Conservation (phyloP, 164 flowering plant genomes). For the Berberis thunbergii region DNA sequence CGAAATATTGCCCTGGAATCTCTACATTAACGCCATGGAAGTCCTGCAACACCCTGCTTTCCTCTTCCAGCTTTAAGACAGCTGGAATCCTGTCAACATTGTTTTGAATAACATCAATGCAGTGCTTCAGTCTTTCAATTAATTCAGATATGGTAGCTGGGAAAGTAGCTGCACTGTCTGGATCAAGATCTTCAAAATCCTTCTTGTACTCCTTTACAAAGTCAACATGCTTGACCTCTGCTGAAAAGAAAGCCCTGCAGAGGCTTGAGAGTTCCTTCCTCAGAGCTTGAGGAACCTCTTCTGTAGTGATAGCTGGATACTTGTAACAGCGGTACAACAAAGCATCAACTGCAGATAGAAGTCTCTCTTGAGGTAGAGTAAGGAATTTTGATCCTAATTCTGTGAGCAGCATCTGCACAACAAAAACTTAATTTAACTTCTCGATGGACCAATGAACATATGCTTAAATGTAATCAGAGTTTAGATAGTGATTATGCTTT, state of each 20-base stretch:
- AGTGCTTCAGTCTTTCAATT: conserved; percentile 86
- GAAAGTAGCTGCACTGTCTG: conserved; percentile 79
- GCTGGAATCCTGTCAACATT: conserved; percentile 98
- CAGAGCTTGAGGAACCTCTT: conserved; percentile 94
- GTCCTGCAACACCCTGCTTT: conserved; percentile 91
- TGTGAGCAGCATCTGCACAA: conserved; percentile 70
- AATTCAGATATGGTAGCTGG: conserved; percentile 87
- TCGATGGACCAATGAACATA: too few species aligned
- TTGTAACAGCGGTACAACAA: conserved; percentile 94
- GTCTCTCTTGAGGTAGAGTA: conserved; percentile 95
- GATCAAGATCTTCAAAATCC: conserved; percentile 98
- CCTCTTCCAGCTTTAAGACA: conserved; percentile 91
- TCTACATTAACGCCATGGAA: conserved; percentile 98
- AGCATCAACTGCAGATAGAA: conserved; percentile 93
- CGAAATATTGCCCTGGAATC: conserved; percentile 94
- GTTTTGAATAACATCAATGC: conserved; percentile 97
- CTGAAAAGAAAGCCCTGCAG: conserved; percentile 96
- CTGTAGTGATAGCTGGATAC: conserved; percentile 94
- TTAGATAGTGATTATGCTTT: too few species aligned
- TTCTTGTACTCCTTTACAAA: conserved; percentile 98
- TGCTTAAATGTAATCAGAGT: too few species aligned
- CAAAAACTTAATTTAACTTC: too few species aligned
- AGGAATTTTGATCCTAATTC: conserved; percentile 98
- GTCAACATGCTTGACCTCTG: conserved; percentile 99
- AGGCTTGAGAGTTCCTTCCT: conserved; percentile 99